phyloP scores from a whole-genome alignment of 495 filamentous ascomycete species.

The Talaromyces nanjingensis region DNA sequence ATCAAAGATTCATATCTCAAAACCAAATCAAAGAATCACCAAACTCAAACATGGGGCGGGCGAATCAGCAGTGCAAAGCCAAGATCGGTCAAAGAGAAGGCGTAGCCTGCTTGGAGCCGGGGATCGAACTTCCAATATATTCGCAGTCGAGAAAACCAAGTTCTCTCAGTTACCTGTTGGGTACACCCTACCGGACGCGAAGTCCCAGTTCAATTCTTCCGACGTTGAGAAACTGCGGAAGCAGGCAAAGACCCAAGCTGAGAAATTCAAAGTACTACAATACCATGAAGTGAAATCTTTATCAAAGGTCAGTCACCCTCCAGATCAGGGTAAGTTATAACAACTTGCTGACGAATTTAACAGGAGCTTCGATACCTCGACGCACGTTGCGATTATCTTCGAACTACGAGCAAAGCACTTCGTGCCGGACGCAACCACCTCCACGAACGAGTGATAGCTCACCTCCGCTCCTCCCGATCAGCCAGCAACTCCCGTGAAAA shows the following conservation, averaged over 20 bases:
- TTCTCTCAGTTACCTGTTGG: conserved; percentile 53
- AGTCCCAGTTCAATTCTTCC: conserved; percentile 31
- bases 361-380: conserved; percentile 65
- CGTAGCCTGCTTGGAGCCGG: not conserved
- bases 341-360: conserved; percentile 2
- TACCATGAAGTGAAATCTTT: conserved; percentile 60
- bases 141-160: conserved; percentile 35
- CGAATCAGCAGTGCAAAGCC: conserved; percentile 9
- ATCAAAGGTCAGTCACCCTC: conserved; percentile 42
- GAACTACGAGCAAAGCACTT: conserved; percentile 61
- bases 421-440: conserved; percentile 60
- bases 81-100: conserved; percentile 3
- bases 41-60: conserved; percentile 1
- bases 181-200: conserved; percentile 45
- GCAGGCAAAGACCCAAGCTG: conserved; percentile 57
- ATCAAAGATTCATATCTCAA: not conserved
- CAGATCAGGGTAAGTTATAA: conserved; percentile 3
- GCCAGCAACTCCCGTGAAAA: conserved; percentile 60
- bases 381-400: conserved; percentile 63
- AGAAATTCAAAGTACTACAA: conserved; percentile 60
- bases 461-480: conserved; percentile 54
- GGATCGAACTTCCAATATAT: conserved; percentile 14
- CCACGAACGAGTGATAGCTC: conserved; percentile 61
- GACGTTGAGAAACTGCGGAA: conserved; percentile 50
- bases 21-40: not conserved